phyloP scores from a whole-genome alignment of 169 alveolate genomes.

The Plasmodium knowlesi region DNA sequence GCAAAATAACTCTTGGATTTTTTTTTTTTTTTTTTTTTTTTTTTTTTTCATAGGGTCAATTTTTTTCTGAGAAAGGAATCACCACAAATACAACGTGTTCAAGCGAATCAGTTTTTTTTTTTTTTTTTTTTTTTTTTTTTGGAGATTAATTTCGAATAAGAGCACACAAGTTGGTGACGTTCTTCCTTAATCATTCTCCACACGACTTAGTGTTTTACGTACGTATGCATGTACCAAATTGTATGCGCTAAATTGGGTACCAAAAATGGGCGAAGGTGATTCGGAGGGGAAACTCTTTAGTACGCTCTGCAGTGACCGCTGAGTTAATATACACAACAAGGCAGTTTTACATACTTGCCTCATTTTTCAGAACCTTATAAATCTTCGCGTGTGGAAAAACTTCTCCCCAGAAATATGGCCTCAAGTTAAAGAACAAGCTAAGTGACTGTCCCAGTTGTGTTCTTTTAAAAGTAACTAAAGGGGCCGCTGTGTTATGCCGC shows the following conservation, averaged over 20 bases:
- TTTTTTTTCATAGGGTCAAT: not conserved
- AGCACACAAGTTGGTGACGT: not conserved
- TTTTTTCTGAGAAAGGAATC: not conserved
- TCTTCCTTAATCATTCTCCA: not conserved
- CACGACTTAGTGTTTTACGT: not conserved
- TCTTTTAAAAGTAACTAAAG: not conserved
- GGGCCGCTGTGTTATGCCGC: not conserved
- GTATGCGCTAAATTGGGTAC: not conserved
- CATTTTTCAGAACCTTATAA: not conserved
- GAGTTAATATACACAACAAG: not conserved
- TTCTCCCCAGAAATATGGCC: not conserved
- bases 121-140: not conserved
- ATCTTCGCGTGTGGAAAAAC: not conserved
- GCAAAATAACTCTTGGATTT: not conserved
- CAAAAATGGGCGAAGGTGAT: not conserved
- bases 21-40: not conserved
- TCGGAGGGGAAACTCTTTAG: not conserved
- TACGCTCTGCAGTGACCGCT: not conserved
- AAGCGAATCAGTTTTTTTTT: not conserved
- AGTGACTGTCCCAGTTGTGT: not conserved
- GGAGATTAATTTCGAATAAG: not conserved
- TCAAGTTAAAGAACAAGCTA: not conserved
- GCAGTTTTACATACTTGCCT: constrained; percentile 3
- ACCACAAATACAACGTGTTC: not conserved
- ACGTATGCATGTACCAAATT: not conserved